phyloP scores from a whole-genome alignment of 2,329 filamentous ascomycete genomes.

The Didymosphaeria variabile region DNA sequence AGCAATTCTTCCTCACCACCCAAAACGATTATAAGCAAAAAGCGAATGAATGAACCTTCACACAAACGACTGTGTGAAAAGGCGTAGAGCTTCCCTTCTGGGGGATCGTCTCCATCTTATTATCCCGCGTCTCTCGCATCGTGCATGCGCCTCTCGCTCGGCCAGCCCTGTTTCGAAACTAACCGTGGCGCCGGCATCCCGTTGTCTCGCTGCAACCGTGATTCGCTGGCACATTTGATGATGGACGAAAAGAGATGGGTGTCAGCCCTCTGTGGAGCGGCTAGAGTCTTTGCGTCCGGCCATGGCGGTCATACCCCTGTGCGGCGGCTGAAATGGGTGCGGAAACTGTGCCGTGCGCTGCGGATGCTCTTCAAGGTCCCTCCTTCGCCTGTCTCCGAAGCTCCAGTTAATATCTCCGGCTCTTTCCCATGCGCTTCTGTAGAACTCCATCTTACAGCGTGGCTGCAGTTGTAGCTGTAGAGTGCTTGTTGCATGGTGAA shows the following conservation, averaged over 20 bases:
- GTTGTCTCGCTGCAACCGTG: neutral
- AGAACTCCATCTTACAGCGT: neutral
- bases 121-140: conserved; percentile 11
- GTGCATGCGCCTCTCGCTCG: conserved; percentile 13
- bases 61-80: conserved; percentile 5
- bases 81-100: neutral
- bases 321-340: conserved; percentile 15
- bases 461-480: neutral
- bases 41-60: neutral
- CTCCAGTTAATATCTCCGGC: conserved; percentile 6
- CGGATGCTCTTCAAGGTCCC: neutral
- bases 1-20: conserved; percentile 1
- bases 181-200: conserved; percentile 12
- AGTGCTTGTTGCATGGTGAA: neutral
- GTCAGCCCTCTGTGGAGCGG: conserved; percentile 18
- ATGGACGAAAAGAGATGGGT: conserved; percentile 14
- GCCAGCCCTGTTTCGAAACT: conserved; percentile 18
- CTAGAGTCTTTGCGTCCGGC: conserved; percentile 9
- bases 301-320: conserved; percentile 11
- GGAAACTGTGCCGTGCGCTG: conserved; percentile 10
- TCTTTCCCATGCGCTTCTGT: neutral
- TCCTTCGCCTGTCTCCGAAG: conserved; percentile 3
- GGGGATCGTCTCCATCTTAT: conserved; percentile 17
- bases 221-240: conserved; percentile 9
- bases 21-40: neutral